These are phyloP conservation scores for Fusarium beomiforme DNA, from an alignment of 2,329 filamentous ascomycete species.

Conservation along the genomic window DNA sequence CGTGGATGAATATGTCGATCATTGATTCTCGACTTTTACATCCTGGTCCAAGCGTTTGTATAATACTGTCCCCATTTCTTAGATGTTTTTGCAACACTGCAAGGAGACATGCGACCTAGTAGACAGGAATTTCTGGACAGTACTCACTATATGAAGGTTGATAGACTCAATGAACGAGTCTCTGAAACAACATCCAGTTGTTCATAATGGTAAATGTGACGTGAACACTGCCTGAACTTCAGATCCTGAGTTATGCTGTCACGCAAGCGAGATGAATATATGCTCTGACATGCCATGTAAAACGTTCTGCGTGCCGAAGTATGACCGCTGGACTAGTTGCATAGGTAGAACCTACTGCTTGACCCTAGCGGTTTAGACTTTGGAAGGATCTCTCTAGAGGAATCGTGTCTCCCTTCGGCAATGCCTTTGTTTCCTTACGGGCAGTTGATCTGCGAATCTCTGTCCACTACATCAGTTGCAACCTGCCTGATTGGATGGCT, in stretches of 20 bases:
- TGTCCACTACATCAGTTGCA: not conserved
- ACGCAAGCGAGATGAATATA: no score
- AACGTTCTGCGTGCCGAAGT: not conserved
- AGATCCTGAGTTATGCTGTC: no score
- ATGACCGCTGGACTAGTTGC: not conserved
- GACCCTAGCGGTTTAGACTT: not conserved
- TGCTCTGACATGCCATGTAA: not conserved
- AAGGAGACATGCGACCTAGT: not conserved
- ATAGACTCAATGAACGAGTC: no score
- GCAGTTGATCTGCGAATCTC: not conserved
- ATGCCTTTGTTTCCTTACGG: no score
- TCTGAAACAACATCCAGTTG: no score
- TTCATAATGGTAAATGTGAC: no score
- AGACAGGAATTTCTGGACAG: no score
- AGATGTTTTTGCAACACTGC: not conserved
- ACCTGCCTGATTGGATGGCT: rapidly evolving
- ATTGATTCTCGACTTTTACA: not conserved
- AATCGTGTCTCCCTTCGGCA: not conserved
- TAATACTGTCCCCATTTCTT: rapidly evolving
- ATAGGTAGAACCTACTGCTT: not conserved
- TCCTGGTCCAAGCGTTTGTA: not conserved
- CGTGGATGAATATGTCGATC: rapidly evolving
- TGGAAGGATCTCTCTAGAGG: not conserved
- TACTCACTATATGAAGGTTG: no score
- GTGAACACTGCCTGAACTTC: no score